phyloP scores from a whole-genome alignment of 2,329 filamentous ascomycete genomes.

The Trichophyton rubrum region DNA sequence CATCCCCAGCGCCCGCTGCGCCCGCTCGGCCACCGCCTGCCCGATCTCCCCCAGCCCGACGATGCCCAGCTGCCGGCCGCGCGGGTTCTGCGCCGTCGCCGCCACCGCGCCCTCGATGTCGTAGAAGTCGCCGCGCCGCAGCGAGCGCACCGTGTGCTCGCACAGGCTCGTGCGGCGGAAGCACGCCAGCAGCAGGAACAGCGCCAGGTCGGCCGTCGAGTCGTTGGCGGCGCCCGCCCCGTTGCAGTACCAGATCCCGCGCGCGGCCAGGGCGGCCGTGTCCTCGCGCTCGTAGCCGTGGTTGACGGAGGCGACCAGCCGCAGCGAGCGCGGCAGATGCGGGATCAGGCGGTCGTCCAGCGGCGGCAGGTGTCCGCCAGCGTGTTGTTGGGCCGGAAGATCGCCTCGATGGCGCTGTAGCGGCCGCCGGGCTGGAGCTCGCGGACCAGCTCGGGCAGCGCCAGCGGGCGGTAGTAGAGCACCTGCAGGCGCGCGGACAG shows the following conservation, averaged over 20 bases:
- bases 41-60: conserved; percentile 14
- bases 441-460: conserved; percentile 10
- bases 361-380: conserved; percentile 5
- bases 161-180: conserved; percentile 12
- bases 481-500: conserved; percentile 12
- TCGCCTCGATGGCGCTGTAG: conserved; percentile 13
- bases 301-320: conserved; percentile 12
- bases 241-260: conserved; percentile 14
- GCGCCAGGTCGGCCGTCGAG: conserved; percentile 12
- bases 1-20: conserved; percentile 11
- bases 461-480: conserved; percentile 8
- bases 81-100: conserved; percentile 8
- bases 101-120: conserved; percentile 7
- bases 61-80: conserved; percentile 12
- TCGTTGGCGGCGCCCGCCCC: conserved; percentile 12
- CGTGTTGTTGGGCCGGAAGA: conserved; percentile 11
- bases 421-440: conserved; percentile 9
- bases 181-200: conserved; percentile 13
- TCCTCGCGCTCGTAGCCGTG: conserved; percentile 14
- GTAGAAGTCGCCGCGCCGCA: conserved; percentile 10
- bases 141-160: conserved; percentile 9
- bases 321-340: conserved; percentile 10
- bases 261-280: conserved; percentile 11
- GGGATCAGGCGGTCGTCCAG: conserved; percentile 12
- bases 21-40: conserved; percentile 8